Evolutionary conservation across 176 grass and related monocot species (phyloP).

Genomic region (Triticum aestivum): IWGSC_CS_RefSeq_v2.1 NC_057805.1:456692445-456692944

Average conservation of each 20-base stretch:
- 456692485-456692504: conserved; percentile 94
- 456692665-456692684: conserved; percentile 17
- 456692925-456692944: conserved; percentile 46
- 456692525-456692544: conserved; percentile 73
- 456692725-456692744: conserved; percentile 93
- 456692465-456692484: conserved; percentile 94
- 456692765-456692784: conserved; percentile 61
- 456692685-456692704: conserved; percentile 98
- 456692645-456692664: conserved; percentile 19
- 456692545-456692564: conserved; percentile 93
- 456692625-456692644: conserved; percentile 5
- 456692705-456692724: conserved; percentile 91
- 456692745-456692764: conserved; percentile 72
- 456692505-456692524: conserved; percentile 93
- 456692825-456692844: conserved; percentile 72
- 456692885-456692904: conserved; percentile 76
- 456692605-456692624: conserved; percentile 48
- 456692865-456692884: conserved; percentile 74
- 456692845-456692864: conserved; percentile 87
- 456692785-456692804: conserved; percentile 95
- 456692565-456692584: conserved; percentile 86
- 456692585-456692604: conserved; percentile 93
- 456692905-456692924: conserved; percentile 83
- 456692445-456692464: conserved; percentile 1
- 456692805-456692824: conserved; percentile 95